Evolutionary conservation across 2,329 filamentous ascomycete species (phyloP).

Genomic region (Rutstroemia sydowiana): DNA sequence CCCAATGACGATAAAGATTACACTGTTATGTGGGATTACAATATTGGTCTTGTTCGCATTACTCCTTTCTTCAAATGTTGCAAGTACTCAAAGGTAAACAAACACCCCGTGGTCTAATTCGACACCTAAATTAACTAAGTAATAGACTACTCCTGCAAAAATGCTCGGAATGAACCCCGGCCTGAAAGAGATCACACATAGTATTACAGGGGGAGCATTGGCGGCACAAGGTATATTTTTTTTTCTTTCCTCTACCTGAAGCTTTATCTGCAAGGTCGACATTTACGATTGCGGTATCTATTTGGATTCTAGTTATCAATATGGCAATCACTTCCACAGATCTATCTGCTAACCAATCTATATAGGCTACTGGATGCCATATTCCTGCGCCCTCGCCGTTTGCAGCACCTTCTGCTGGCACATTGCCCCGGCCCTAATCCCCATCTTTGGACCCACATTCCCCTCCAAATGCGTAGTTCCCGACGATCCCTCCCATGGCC

Average conservation of each 20-base stretch:
- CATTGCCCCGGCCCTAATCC: constrained; percentile 80
- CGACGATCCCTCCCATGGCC: constrained; percentile 54
- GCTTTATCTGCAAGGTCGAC: not conserved
- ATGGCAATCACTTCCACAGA: too few relatives aligned
- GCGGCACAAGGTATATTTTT: constrained; percentile 67
- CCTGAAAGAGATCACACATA: constrained; percentile 82
- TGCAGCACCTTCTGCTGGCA: constrained; percentile 83
- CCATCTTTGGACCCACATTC: constrained; percentile 82
- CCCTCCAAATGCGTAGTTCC: constrained; percentile 61
- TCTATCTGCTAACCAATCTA: not conserved
- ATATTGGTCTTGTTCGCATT: constrained; percentile 85
- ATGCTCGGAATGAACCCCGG: constrained; percentile 73
- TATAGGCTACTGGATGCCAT: constrained; percentile 95
- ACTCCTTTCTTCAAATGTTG: constrained; percentile 92
- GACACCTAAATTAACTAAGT: too few relatives aligned
- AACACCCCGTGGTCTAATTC: not conserved
- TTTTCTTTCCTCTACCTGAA: not conserved
- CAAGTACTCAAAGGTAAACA: constrained; percentile 73
- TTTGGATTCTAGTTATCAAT: not conserved
- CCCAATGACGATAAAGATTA: constrained; percentile 61
- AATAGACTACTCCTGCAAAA: constrained; percentile 78
- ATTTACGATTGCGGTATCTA: not conserved
- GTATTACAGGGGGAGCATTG: constrained; percentile 88
- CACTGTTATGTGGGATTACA: constrained; percentile 94
- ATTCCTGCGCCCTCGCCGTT: constrained; percentile 73